Percentiles rank a stretch among this genome's conserved stretches.
Conservation (phyloP, 2,329 filamentous ascomycete genomes). For the Thelonectria olida region DNA sequence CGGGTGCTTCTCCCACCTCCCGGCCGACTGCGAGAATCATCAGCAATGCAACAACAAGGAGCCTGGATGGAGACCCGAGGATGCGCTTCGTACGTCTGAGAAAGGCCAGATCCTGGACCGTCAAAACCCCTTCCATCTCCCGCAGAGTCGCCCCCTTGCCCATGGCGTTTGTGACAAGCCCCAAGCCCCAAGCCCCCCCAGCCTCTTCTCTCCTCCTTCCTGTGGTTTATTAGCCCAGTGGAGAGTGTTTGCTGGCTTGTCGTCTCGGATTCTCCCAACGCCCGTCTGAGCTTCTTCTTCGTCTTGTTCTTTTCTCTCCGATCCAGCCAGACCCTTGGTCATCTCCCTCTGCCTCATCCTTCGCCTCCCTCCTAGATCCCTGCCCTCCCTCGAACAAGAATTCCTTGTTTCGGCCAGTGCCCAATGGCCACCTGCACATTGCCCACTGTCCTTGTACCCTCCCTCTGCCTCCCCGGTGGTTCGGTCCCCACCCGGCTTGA, state of each 20-base stretch:
- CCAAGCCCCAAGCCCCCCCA: too few species aligned
- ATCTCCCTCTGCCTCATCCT: too few species aligned
- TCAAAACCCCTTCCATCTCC: conserved; percentile 39
- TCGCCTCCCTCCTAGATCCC: too few species aligned
- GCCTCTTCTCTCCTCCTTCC: background rate
- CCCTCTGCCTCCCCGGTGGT: too few species aligned
- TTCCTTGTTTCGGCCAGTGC: conserved; percentile 6
- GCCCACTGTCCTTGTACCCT: background rate
- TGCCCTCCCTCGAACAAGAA: background rate
- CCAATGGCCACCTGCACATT: conserved; percentile 7
- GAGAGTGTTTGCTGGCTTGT: conserved; percentile 1
- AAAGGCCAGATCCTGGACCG: conserved; percentile 4
- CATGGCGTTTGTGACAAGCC: background rate
- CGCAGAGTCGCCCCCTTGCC: conserved; percentile 18
- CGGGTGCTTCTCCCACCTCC: background rate
- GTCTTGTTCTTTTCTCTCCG: conserved; percentile 17
- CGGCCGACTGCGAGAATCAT: background rate
- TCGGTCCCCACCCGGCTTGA: conserved; percentile 20
- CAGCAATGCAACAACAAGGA: too few species aligned
- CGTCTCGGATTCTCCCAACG: conserved; percentile 38
- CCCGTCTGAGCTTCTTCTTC: too few species aligned
- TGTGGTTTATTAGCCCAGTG: too few species aligned
- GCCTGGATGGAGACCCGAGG: too few species aligned
- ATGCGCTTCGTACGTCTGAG: too few species aligned
- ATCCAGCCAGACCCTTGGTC: conserved; percentile 19